A percentile compares a stretch with the other conserved stretches of the same genome.
phyloP scores from a whole-genome alignment of 768 basidiomycete species.

The Glaciozyma martinii region DNA sequence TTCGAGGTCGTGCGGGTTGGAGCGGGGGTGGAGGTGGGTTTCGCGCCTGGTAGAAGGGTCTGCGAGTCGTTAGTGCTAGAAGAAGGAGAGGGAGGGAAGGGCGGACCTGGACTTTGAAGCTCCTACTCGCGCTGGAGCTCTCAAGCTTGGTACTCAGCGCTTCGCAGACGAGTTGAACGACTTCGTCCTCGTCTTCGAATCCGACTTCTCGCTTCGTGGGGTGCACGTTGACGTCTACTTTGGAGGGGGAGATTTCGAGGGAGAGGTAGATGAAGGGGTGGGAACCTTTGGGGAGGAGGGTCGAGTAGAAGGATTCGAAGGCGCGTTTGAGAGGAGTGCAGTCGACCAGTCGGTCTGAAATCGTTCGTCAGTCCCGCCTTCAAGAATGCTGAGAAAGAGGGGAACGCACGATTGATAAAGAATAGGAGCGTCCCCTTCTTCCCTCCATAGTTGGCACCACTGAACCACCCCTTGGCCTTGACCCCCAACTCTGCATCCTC shows the following conservation, averaged over 20 bases:
- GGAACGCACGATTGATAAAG: constrained; percentile 81
- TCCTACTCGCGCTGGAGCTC: constrained; percentile 42
- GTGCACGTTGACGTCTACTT: constrained; percentile 94
- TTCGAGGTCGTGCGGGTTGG: background rate
- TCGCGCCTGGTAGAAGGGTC: constrained; percentile 38
- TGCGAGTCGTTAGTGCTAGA: constrained; percentile 10
- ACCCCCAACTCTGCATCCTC: constrained; percentile 50
- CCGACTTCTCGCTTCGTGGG: constrained; percentile 84
- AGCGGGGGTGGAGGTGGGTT: background rate
- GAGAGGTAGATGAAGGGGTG: constrained; percentile 91
- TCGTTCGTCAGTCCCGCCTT: background rate
- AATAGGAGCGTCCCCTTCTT: constrained; percentile 77
- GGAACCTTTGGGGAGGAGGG: constrained; percentile 77
- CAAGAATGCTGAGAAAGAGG: background rate
- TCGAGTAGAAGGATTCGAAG: constrained; percentile 73
- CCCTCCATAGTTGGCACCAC: constrained; percentile 77
- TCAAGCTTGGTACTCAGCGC: constrained; percentile 57
- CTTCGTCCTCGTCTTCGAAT: constrained; percentile 80
- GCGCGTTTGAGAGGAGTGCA: constrained; percentile 77
- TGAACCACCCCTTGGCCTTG: constrained; percentile 65
- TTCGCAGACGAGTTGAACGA: constrained; percentile 67
- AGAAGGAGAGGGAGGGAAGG: background rate
- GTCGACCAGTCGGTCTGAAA: constrained; percentile 79
- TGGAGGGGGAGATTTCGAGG: constrained; percentile 69
- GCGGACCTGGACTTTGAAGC: constrained; percentile 43